Percentiles rank a stretch among this genome's conserved stretches.
Evolutionary conservation across 1,284 basidiomycete genomes (phyloP).

Genomic region (Hemileia vastatrix): DNA sequence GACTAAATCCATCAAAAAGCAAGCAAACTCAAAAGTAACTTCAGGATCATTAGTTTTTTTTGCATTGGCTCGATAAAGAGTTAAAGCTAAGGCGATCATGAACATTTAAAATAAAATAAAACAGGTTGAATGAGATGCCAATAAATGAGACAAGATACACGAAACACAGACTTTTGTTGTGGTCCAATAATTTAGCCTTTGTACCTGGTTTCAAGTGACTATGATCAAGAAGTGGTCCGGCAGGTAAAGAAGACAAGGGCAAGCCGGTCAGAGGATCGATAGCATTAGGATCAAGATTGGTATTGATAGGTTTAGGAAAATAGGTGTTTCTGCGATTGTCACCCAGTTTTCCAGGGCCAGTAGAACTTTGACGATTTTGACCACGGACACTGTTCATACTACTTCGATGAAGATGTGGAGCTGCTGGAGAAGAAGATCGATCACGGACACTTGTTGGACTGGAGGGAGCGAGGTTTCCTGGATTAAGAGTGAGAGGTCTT

Average conservation of each 20-base stretch:
- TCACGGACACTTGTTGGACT: too few relatives aligned
- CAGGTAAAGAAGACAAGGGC: background rate
- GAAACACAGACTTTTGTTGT: constrained; percentile 58
- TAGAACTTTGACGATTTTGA: too few relatives aligned
- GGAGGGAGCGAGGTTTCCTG: too few relatives aligned
- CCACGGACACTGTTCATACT: too few relatives aligned
- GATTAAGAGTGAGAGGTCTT: too few relatives aligned
- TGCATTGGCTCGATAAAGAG: constrained; percentile 91
- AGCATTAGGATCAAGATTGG: too few relatives aligned
- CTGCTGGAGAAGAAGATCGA: too few relatives aligned
- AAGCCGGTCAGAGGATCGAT: too few relatives aligned
- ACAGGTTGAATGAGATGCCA: background rate
- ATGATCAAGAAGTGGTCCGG: constrained; percentile 61
- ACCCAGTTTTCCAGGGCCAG: too few relatives aligned
- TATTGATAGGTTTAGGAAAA: too few relatives aligned
- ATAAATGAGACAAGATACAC: background rate
- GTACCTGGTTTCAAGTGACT: constrained; percentile 88
- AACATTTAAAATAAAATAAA: background rate
- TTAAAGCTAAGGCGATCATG: constrained; percentile 52
- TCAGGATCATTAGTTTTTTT: constrained; percentile 98
- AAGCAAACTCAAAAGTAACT: constrained; percentile 93
- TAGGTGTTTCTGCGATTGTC: too few relatives aligned
- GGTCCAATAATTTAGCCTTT: constrained; percentile 79
- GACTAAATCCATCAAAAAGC: constrained; percentile 89
- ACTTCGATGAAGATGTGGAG: too few relatives aligned